Base-by-base conservation (phyloP, 805 yeast species). In the Kluyveromyces aestuarii region DNA sequence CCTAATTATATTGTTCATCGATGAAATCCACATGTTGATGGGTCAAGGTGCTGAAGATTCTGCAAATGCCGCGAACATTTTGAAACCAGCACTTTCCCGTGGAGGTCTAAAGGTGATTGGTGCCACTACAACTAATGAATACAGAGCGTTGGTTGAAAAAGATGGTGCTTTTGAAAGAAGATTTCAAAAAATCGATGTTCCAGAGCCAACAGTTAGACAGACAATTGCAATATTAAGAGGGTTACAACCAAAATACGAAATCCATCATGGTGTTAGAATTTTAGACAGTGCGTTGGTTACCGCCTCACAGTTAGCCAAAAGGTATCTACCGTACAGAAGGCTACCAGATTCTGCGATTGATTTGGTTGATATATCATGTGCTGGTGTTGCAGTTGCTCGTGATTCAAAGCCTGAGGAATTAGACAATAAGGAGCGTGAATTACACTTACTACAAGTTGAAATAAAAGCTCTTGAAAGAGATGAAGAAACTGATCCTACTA, bases 141-240 rank as follows among this genome's bases (percentile, higher is more conserved):
- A 93, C 74, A 80, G 98, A 63, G 83, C 89, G 62, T 81, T 84
- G 63, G 82, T 93, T 52, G 89, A 93, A 64, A 91, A 91, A 68
- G 99, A 93, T 69, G 99, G 96, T 67, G 99, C 99, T 1, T 91
- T 93, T 66, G 99, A 91, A 70, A 86, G 99, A 76, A 81, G 99
- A 67, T 93, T 93, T 79, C 99, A 93, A 71, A 88, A 89, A 66
- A 87, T 93, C 59, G 97, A 91, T 63, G 98, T 93, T 35, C 86
- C 85, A 44, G 99, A 95, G 61, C 93, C 98, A 50, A 84, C 96
- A 0, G 77, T 87, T 35, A 80, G 85, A 58, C 97, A 93, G 69
- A 89, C 99, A 0, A 87, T 91, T 45, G 98, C 98, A 8, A 91
- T 93, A 51, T 78, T 93, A 57, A 85, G 99, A 76, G 99, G 99